Conservation (phyloP, 2,329 filamentous ascomycete species). For the Hymenoscyphus occultus region DNA sequence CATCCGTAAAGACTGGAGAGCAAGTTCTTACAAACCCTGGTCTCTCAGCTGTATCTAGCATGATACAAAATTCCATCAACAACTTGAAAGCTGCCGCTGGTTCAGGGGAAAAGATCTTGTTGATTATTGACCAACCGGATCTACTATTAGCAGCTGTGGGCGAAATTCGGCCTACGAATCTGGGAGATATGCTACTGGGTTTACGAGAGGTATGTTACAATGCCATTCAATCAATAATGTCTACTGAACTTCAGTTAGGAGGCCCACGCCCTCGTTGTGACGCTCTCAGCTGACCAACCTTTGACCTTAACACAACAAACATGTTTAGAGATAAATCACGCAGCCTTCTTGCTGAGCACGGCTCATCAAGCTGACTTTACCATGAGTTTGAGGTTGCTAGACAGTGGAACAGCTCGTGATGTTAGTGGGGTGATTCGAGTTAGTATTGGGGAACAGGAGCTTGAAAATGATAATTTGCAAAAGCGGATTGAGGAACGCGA, state of each 20-base stretch:
- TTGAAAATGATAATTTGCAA: constrained; percentile 35
- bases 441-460: constrained; percentile 52
- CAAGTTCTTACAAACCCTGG: constrained; percentile 20
- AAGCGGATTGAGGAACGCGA: constrained; percentile 58
- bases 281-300: constrained; percentile 70
- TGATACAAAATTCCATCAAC: constrained; percentile 24
- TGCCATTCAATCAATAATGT: neutral
- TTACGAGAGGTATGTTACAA: constrained; percentile 57
- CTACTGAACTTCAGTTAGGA: constrained; percentile 42
- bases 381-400: constrained; percentile 70
- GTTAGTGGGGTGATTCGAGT: constrained; percentile 84
- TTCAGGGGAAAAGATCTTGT: constrained; percentile 43
- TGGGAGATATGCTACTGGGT: constrained; percentile 56
- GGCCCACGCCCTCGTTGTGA: constrained; percentile 64
- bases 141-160: constrained; percentile 59
- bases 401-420: constrained; percentile 85
- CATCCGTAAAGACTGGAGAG: constrained; percentile 10
- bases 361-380: constrained; percentile 75
- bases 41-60: constrained; percentile 21
- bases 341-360: constrained; percentile 65
- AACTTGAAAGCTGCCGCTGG: constrained; percentile 15
- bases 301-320: constrained; percentile 61
- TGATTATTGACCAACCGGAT: constrained; percentile 66
- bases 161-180: constrained; percentile 43
- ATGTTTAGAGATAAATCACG: constrained; percentile 66